Conservation (phyloP, 2,329 filamentous ascomycete genomes). For the Pyrenophora seminiperda region DNA sequence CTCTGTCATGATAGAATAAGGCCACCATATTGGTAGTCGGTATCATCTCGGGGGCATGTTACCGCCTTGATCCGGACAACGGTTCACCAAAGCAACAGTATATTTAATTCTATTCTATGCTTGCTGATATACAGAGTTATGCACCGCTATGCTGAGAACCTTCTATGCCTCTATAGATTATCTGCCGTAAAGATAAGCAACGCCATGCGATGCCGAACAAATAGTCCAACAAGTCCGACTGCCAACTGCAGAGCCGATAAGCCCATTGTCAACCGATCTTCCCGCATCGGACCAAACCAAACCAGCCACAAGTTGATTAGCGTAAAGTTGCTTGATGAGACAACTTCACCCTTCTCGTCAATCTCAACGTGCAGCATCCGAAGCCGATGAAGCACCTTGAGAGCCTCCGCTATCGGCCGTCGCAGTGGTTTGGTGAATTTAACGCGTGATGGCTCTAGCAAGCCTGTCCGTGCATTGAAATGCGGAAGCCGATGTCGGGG, state of each 20-base stretch:
- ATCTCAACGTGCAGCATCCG: conserved; percentile 70
- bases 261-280: conserved; percentile 80
- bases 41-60: neutral
- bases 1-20: neutral
- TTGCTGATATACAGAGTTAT: too few species aligned
- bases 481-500: conserved; percentile 88
- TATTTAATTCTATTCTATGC: too few species aligned
- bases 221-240: conserved; percentile 80
- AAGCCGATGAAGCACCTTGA: conserved; percentile 72
- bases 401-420: conserved; percentile 62
- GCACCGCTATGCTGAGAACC: too few species aligned
- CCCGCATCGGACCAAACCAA: conserved; percentile 88
- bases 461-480: conserved; percentile 82
- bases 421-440: conserved; percentile 74
- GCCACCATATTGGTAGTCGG: neutral
- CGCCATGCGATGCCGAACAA: conserved; percentile 84
- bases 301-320: conserved; percentile 95
- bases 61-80: neutral
- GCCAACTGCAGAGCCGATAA: conserved; percentile 77
- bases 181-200: conserved; percentile 88
- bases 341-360: conserved; percentile 71
- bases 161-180: conserved; percentile 58
- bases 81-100: neutral
- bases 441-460: conserved; percentile 85
- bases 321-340: conserved; percentile 87